phyloP scores from a whole-genome alignment of 2,329 filamentous ascomycete species.

The Aspergillus sp. region DNA sequence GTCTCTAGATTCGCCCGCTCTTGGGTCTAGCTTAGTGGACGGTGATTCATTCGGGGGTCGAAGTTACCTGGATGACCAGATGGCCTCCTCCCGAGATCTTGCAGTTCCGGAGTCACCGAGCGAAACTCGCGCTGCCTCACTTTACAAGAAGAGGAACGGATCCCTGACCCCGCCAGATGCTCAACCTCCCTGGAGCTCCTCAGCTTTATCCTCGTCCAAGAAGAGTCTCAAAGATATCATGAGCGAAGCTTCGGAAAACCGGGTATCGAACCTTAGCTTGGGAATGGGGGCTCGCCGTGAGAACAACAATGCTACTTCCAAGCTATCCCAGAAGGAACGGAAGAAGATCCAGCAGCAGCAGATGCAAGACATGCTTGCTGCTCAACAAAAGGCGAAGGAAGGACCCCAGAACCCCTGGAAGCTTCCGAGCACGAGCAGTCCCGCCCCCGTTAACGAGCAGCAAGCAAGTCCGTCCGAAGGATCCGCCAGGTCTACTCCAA shows the following conservation, averaged over 20 bases:
- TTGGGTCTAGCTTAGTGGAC: conserved; percentile 31
- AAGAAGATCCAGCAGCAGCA: conserved; percentile 78
- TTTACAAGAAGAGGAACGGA: conserved; percentile 28
- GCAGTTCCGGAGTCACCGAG: conserved; percentile 29
- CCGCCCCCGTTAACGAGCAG: conserved; percentile 32
- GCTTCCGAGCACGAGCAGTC: conserved; percentile 33
- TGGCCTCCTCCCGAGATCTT: conserved; percentile 28
- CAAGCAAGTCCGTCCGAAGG: conserved; percentile 18
- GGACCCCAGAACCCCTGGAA: conserved; percentile 65
- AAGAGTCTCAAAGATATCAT: conserved; percentile 78
- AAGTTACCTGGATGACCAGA: conserved; percentile 32
- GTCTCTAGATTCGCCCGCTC: conserved; percentile 28
- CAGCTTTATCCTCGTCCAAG: conserved; percentile 61
- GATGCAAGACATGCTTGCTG: conserved; percentile 44
- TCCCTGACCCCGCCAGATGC: conserved; percentile 29
- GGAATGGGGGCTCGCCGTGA: conserved; percentile 52
- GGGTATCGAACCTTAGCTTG: conserved; percentile 56
- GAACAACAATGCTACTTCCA: conserved; percentile 51
- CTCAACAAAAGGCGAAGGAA: conserved; percentile 40
- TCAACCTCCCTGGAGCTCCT: conserved; percentile 55
- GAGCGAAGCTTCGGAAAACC: conserved; percentile 57
- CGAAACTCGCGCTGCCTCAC: conserved; percentile 21
- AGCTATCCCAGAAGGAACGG: conserved; percentile 87
- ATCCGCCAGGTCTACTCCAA: conserved; percentile 30
- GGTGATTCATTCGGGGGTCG: conserved; percentile 28